Evolutionary conservation across 2,329 filamentous ascomycete genomes (phyloP), one percentile per base, ranked within the genome.

Genomic region (Fonsecaea erecta): DNA sequence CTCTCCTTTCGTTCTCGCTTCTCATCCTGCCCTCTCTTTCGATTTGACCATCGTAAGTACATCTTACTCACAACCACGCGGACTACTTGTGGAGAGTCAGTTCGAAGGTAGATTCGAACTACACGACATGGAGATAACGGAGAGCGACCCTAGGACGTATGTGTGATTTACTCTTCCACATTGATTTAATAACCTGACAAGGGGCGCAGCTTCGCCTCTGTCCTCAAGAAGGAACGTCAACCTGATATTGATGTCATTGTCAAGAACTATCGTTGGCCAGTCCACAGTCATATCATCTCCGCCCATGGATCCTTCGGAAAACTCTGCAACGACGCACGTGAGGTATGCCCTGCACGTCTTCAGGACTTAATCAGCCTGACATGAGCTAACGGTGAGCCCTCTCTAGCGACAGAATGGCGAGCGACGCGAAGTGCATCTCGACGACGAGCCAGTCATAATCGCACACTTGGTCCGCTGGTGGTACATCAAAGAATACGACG

Each of bases 401-500:
- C 7, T 14, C 14, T 18, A 34, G 8, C 8, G 9, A 3, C 6
- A 52, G 30, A 7, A 28, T 34, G 28, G 26, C 9, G 35, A 37
- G 26, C 26, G 26, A 14, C 48, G 32, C 52, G 32, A 34, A 37
- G 34, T 67, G 30, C 54, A 52, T 16, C 57, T 55, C 16, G 37
- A 59, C 12, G 30, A 67, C 14, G 60, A 64, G 32, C 63, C 67
- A n/a, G 26, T 68, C 35, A 32, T 64, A 4, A 48, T 70, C 24
- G 68, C 61, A 46, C 43, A 64, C 18, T 32, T 67, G n/a, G 40
- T 67, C 26, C 61, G 54, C 8, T 67, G 65, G 65, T 32, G 54
- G 16, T 67, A 67, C 57, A 64, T 57, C 12, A 18, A 26, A 0
- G 7, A 59, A 18, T 67, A 67, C 18, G 43, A 32, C 30, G 26